phyloP scores from a whole-genome alignment of 108 stramenopile genomes.

The Mayamaea pseudoterrestris region DNA sequence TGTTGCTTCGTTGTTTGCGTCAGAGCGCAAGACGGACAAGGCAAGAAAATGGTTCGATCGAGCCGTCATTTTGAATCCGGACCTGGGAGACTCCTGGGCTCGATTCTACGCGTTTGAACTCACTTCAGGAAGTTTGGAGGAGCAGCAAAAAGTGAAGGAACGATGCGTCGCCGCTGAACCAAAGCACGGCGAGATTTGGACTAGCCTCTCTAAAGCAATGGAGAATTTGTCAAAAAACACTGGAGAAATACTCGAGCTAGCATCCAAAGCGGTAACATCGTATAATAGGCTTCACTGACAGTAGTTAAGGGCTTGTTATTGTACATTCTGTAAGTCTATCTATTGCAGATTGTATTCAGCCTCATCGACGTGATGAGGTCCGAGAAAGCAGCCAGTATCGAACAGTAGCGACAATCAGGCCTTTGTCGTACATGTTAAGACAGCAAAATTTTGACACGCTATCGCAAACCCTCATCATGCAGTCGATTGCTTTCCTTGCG shows the following conservation, averaged over 20 bases:
- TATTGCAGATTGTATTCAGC: too few species aligned
- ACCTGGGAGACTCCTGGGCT: slow-evolving; percentile 91
- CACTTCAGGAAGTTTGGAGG: slow-evolving; percentile 45
- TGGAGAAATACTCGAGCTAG: slow-evolving; percentile 46
- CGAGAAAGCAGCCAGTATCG: too few species aligned
- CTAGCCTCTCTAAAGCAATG: slow-evolving; percentile 64
- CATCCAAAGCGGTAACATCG: too few species aligned
- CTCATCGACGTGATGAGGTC: too few species aligned
- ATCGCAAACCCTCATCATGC: too few species aligned
- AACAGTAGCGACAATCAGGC: too few species aligned
- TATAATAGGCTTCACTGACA: too few species aligned
- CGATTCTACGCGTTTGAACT: slow-evolving; percentile 83
- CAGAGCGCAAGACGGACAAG: slow-evolving; percentile 83
- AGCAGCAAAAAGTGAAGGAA: slow-evolving; percentile 50
- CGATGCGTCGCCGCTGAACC: slow-evolving; percentile 80
- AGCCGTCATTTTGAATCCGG: slow-evolving; percentile 79
- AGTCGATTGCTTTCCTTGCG: too few species aligned
- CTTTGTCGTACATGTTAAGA: too few species aligned
- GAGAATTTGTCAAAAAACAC: slow-evolving; percentile 41
- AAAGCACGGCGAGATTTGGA: slow-evolving; percentile 90
- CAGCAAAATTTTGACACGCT: too few species aligned
- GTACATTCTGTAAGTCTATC: too few species aligned
- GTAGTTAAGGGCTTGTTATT: too few species aligned
- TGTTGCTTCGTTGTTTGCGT: slow-evolving; percentile 88
- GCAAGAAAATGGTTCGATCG: slow-evolving; percentile 94